Evolutionary conservation across 306 rosid genomes (phyloP).

Genomic region (Fagus sylvatica): DNA sequence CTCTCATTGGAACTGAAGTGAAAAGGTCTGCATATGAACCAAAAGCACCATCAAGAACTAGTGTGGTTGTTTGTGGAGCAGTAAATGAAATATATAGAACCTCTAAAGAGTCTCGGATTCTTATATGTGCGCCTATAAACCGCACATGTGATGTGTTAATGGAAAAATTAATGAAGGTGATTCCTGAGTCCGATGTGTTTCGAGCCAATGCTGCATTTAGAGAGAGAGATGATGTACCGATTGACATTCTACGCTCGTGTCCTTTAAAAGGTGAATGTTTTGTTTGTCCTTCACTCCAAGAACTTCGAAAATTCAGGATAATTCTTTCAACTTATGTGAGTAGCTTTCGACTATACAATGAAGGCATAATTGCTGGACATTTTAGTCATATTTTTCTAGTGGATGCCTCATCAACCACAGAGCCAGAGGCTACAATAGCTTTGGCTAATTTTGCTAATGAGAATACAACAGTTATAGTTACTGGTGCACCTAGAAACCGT

Average conservation of each 20-base stretch:
- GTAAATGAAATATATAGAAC: too few species aligned
- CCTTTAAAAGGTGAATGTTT: conserved; percentile 26
- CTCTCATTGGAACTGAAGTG: too few species aligned
- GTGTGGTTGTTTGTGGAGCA: too few species aligned
- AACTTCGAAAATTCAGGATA: conserved; percentile 31
- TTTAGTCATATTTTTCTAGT: conserved; percentile 41
- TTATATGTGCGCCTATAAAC: too few species aligned
- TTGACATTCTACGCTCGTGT: conserved; percentile 33
- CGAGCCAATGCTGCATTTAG: not conserved
- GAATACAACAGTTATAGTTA: conserved; percentile 33
- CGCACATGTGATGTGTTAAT: too few species aligned
- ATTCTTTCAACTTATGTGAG: conserved; percentile 44
- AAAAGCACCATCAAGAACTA: too few species aligned
- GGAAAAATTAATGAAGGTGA: too few species aligned
- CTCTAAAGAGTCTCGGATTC: too few species aligned
- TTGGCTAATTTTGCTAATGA: conserved; percentile 29
- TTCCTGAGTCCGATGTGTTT: too few species aligned
- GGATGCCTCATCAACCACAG: conserved; percentile 39
- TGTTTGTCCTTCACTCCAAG: conserved; percentile 26
- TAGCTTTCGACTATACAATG: conserved; percentile 4
- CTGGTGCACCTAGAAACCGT: conserved; percentile 10
- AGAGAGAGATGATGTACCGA: conserved; percentile 29
- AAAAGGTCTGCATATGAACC: too few species aligned
- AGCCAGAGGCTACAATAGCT: conserved; percentile 34
- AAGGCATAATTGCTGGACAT: conserved; percentile 15